phyloP scores from a whole-genome alignment of 2,329 filamentous ascomycete species.

The Epichloe aotearoae region DNA sequence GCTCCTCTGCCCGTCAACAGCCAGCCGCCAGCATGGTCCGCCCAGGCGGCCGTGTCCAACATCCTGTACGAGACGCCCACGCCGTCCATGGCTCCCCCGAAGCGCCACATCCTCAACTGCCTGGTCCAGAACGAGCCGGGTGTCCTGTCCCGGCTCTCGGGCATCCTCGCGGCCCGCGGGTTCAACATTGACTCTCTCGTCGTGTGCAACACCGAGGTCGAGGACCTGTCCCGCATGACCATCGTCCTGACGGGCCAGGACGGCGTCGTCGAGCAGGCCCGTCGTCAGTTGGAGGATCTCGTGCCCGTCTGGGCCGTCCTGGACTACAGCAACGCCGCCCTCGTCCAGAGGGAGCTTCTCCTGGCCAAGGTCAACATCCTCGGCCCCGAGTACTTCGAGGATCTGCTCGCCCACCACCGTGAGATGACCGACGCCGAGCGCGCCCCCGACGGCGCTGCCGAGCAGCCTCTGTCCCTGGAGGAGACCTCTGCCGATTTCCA shows the following conservation, averaged over 20 bases:
- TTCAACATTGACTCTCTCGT: conserved; percentile 99
- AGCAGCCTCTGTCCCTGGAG: conserved; percentile 28
- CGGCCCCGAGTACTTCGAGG: conserved; percentile 95
- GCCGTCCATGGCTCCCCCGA: conserved; percentile 73
- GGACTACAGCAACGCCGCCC: conserved; percentile 83
- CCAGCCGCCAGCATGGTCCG: conserved; percentile 68
- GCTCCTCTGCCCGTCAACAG: conserved; percentile 71
- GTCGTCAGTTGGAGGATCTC: conserved; percentile 87
- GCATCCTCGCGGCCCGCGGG: conserved; percentile 85
- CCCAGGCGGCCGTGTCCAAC: conserved; percentile 88
- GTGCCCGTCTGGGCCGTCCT: conserved; percentile 97
- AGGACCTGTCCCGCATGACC: conserved; percentile 95
- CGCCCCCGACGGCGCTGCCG: conserved; percentile 21
- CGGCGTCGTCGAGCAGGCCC: conserved; percentile 92
- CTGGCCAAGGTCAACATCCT: conserved; percentile 95
- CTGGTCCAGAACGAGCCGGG: conserved; percentile 98
- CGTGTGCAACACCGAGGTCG: conserved; percentile 94
- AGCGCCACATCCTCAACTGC: conserved; percentile 94
- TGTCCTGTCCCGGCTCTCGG: conserved; percentile 89
- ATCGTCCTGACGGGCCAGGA: conserved; percentile 95
- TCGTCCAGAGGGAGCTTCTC: conserved; percentile 90
- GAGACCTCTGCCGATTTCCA: conserved; percentile 61
- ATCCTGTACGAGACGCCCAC: conserved; percentile 97
- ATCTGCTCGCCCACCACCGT: conserved; percentile 86
- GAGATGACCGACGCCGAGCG: conserved; percentile 57